phyloP scores from a whole-genome alignment of 257 asterid species.

The Capsicum chinense region DNA sequence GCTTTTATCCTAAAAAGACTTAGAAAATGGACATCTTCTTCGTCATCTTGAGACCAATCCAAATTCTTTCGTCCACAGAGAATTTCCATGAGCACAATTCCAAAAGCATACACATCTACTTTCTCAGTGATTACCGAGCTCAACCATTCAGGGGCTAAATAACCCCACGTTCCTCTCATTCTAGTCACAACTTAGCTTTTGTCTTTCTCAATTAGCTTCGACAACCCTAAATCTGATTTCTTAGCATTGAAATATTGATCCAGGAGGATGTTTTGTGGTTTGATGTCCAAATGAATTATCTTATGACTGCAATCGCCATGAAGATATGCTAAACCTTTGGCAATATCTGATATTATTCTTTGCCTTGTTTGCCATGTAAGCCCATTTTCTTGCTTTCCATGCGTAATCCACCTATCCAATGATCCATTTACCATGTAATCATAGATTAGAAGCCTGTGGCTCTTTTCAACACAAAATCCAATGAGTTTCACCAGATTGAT shows the following conservation, averaged over 20 bases:
- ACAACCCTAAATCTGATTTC: slow-evolving; percentile 39
- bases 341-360: slow-evolving; percentile 35
- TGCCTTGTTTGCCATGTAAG: slow-evolving; percentile 32
- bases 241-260: slow-evolving; percentile 35
- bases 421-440: slow-evolving; percentile 40
- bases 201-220: slow-evolving; percentile 34
- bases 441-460: slow-evolving; percentile 36
- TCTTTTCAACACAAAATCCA: slow-evolving; percentile 34
- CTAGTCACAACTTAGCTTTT: slow-evolving; percentile 33
- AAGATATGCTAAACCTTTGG: slow-evolving; percentile 39
- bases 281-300: slow-evolving; percentile 11
- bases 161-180: slow-evolving; percentile 41
- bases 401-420: slow-evolving; percentile 40
- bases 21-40: neutral
- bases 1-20: neutral
- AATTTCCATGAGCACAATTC: neutral
- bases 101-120: neutral
- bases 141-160: neutral
- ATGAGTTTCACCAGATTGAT: slow-evolving; percentile 34
- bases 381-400: neutral
- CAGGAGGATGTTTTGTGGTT: neutral
- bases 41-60: neutral
- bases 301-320: slow-evolving; percentile 31
- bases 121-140: neutral
- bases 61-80: neutral